A percentile compares a stretch with the other conserved stretches of the same genome.
phyloP scores from a whole-genome alignment of 2,329 filamentous ascomycete species.

The Cladobotryum protrusum region DNA sequence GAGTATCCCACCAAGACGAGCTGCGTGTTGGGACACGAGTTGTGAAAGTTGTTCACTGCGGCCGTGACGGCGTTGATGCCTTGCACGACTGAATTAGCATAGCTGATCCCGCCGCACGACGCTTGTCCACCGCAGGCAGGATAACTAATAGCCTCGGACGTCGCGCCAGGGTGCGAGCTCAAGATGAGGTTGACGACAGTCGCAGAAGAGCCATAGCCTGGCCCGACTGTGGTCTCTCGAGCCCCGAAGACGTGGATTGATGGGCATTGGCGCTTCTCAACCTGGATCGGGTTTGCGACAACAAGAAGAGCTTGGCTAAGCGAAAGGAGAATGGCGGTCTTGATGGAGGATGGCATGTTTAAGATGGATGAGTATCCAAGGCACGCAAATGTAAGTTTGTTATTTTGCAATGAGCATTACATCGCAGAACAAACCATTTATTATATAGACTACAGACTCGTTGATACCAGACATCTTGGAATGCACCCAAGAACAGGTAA shows the following conservation, averaged over 20 bases:
- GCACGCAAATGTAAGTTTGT: no score
- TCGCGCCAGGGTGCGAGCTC: constrained; percentile 42
- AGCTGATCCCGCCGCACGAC: constrained; percentile 52
- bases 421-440: no score
- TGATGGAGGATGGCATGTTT: constrained; percentile 4
- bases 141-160: constrained; percentile 49
- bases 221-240: constrained; percentile 42
- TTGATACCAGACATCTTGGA: no score
- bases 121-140: constrained; percentile 58
- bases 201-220: constrained; percentile 46
- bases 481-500: no score
- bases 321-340: neutral
- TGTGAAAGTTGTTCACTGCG: constrained; percentile 51
- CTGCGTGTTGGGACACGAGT: constrained; percentile 49
- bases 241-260: constrained; percentile 40
- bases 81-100: constrained; percentile 42
- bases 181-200: constrained; percentile 46
- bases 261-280: constrained; percentile 11
- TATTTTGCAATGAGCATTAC: no score
- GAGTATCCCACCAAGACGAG: constrained; percentile 58
- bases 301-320: constrained; percentile 7
- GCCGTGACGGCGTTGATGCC: constrained; percentile 7
- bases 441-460: no score
- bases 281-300: neutral
- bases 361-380: no score